A percentile compares a stretch with the other conserved stretches of the same genome.
Conservation (phyloP, 2,329 filamentous ascomycete genomes). For the Calonectria naviculata region DNA sequence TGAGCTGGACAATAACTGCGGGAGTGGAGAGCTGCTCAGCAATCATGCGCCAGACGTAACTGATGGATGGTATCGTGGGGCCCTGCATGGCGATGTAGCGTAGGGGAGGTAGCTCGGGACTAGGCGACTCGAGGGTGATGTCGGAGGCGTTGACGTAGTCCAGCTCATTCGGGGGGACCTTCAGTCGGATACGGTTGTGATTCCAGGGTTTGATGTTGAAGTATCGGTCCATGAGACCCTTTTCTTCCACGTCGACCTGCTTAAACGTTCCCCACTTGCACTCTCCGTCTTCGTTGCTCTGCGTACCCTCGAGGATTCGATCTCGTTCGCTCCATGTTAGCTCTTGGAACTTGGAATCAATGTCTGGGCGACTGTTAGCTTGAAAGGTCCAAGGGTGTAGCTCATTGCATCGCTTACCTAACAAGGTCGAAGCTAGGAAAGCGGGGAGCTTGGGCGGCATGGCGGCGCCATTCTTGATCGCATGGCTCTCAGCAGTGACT, state of each 20-base stretch:
- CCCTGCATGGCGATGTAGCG: slow-evolving; percentile 95
- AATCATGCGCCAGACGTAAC: slow-evolving; percentile 96
- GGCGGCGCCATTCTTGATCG: slow-evolving; percentile 27
- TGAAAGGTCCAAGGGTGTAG: background rate
- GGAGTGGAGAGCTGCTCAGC: slow-evolving; percentile 79
- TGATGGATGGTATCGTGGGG: slow-evolving; percentile 79
- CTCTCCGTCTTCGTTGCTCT: slow-evolving; percentile 47
- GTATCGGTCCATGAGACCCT: slow-evolving; percentile 78
- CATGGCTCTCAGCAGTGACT: slow-evolving; percentile 30
- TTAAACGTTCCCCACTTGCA: slow-evolving; percentile 50
- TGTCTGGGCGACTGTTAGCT: slow-evolving; percentile 48
- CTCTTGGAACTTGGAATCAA: slow-evolving; percentile 63
- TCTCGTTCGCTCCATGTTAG: slow-evolving; percentile 64
- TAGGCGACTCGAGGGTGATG: slow-evolving; percentile 64
- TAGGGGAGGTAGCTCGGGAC: slow-evolving; percentile 52
- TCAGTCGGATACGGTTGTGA: slow-evolving; percentile 84
- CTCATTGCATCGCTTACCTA: slow-evolving; percentile 44
- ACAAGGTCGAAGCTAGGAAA: slow-evolving; percentile 51
- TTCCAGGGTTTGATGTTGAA: slow-evolving; percentile 90
- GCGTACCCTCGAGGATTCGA: slow-evolving; percentile 53
- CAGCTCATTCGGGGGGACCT: slow-evolving; percentile 77
- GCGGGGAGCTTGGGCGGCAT: slow-evolving; percentile 46
- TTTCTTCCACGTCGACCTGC: slow-evolving; percentile 44
- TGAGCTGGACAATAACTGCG: slow-evolving; percentile 94
- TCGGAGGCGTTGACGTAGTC: slow-evolving; percentile 89